These are phyloP conservation scores for Ogataea saltuana DNA, from an alignment of 805 yeast species.

Conservation along the genomic window DNA sequence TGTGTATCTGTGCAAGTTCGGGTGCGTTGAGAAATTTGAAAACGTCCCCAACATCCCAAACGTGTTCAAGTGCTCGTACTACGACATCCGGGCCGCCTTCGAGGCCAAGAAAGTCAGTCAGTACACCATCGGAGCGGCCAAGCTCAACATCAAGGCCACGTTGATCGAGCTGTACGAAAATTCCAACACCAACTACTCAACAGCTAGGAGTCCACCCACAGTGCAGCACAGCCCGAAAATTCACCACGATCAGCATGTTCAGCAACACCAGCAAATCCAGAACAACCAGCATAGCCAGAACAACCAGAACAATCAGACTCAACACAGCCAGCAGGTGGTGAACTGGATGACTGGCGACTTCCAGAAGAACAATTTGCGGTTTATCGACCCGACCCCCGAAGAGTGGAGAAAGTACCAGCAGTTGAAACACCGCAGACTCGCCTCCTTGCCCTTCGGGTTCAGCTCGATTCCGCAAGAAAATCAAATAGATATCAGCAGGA, in stretches of 20 bases:
- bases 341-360: slow-evolving; percentile 23
- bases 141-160: slow-evolving; percentile 24
- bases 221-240: background rate
- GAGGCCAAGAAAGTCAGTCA: slow-evolving; percentile 26
- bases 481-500: slow-evolving; percentile 41
- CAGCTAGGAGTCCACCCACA: background rate
- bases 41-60: slow-evolving; percentile 9
- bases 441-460: slow-evolving; percentile 27
- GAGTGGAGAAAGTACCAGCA: slow-evolving; percentile 29
- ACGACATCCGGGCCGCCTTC: slow-evolving; percentile 38
- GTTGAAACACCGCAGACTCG: slow-evolving; percentile 27
- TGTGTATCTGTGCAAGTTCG: slow-evolving; percentile 26
- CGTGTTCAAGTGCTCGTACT: slow-evolving; percentile 34
- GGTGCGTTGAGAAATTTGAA: slow-evolving; percentile 23
- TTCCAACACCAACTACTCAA: background rate
- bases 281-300: background rate
- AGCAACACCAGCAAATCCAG: background rate
- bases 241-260: background rate
- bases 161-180: slow-evolving; percentile 25
- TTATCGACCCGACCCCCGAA: slow-evolving; percentile 11
- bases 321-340: slow-evolving; percentile 12
- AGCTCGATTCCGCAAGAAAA: slow-evolving; percentile 35
- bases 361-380: slow-evolving; percentile 1
- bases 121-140: slow-evolving; percentile 11
- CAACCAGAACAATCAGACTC: background rate